Conservation (phyloP, 202 grass and related monocot species). For the Panicum hallii region DNA sequence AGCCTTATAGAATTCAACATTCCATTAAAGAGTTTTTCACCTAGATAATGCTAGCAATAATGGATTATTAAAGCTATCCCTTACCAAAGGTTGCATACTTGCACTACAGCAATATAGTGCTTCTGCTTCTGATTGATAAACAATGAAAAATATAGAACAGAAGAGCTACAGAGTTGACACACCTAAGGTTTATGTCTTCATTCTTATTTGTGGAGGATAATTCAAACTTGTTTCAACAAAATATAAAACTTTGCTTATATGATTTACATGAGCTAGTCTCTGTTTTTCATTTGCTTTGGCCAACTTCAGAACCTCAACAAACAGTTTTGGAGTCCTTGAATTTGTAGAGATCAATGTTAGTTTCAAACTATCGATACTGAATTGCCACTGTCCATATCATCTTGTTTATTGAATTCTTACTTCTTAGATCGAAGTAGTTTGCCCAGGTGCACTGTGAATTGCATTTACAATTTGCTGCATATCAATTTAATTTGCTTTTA, state of each 20-base stretch:
- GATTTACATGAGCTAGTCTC: background rate
- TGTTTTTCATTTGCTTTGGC: background rate
- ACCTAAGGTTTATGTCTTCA: background rate
- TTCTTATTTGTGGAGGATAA: background rate
- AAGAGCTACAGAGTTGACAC: background rate
- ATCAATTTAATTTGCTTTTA: conserved; percentile 7
- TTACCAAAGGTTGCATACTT: too few species aligned
- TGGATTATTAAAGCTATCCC: background rate
- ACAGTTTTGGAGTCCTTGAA: background rate
- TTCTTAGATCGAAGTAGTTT: background rate
- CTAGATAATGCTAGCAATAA: background rate
- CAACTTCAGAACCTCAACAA: conserved; percentile 6
- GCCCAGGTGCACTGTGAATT: background rate
- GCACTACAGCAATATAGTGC: too few species aligned
- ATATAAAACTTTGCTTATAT: background rate
- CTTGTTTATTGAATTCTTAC: background rate
- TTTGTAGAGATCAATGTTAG: background rate
- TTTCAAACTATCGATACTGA: background rate
- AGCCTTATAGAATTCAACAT: background rate
- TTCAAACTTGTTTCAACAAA: background rate
- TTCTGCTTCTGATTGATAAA: too few species aligned
- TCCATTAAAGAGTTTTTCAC: background rate
- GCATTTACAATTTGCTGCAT: background rate
- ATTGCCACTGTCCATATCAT: background rate
- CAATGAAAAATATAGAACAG: background rate